Conservation (phyloP, 257 asterid genomes). For the Solanum neorickii region DNA sequence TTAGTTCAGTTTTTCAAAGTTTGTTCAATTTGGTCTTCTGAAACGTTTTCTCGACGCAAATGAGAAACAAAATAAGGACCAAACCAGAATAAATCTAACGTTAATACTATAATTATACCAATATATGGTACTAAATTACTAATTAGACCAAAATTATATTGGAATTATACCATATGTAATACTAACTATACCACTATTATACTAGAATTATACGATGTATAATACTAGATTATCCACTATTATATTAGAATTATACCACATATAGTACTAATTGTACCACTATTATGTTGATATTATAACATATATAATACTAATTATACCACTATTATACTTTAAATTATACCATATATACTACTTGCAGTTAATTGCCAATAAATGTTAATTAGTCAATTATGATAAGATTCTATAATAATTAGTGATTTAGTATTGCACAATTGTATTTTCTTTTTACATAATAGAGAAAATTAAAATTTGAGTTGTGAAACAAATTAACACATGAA, state of each 20-base stretch:
- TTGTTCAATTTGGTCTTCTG: neutral
- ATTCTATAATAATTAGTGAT: no score
- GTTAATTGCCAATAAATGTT: neutral
- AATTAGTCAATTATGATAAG: neutral
- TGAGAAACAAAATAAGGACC: neutral
- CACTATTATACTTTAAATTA: no score
- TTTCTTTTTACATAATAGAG: neutral
- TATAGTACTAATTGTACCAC: neutral
- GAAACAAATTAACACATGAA: neutral
- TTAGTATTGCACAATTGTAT: neutral
- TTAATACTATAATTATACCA: neutral
- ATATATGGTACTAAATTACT: neutral
- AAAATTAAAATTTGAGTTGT: neutral
- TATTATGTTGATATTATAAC: neutral
- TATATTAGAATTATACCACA: neutral
- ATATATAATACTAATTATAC: no score
- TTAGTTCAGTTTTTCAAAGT: neutral
- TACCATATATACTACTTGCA: neutral
- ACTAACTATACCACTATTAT: neutral
- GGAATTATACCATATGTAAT: neutral
- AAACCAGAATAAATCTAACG: neutral
- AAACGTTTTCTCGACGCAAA: no score
- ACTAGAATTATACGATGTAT: neutral
- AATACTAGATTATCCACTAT: neutral
- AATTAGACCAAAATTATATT: neutral